Evolutionary conservation across 768 basidiomycete genomes (phyloP).

Genomic region (Austroboletus eburneus): DNA sequence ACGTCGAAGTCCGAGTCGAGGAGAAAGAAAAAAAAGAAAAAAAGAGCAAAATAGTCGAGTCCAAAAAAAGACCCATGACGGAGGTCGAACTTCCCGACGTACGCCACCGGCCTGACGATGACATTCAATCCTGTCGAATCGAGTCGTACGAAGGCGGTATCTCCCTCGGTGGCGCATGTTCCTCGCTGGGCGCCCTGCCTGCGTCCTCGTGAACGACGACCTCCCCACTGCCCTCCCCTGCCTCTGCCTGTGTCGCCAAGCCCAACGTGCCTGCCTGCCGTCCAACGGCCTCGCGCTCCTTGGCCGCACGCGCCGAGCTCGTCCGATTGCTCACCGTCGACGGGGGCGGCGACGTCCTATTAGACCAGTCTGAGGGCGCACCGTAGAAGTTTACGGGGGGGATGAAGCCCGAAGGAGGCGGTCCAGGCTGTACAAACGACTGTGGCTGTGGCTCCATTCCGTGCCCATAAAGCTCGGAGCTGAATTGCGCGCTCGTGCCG

Average conservation of each 20-base stretch:
- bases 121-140: constrained; percentile 8
- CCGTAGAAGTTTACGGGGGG: constrained; percentile 11
- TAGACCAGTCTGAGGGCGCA: constrained; percentile 17
- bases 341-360: constrained; percentile 19
- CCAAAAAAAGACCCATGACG: too few species aligned
- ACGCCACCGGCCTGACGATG: too few species aligned
- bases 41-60: too few species aligned
- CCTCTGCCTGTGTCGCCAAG: constrained; percentile 21
- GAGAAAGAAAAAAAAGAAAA: too few species aligned
- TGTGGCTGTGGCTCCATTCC: constrained; percentile 6
- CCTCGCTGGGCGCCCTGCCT: constrained; percentile 20
- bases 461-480: constrained; percentile 7
- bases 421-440: constrained; percentile 1
- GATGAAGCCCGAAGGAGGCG: constrained; percentile 1
- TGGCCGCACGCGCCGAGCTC: constrained; percentile 10
- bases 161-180: constrained; percentile 18
- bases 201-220: constrained; percentile 29
- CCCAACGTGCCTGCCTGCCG: constrained; percentile 13
- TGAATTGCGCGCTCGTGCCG: too few species aligned
- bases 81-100: too few species aligned
- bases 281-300: constrained; percentile 24
- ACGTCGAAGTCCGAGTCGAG: too few species aligned
- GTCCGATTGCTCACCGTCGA: constrained; percentile 19
- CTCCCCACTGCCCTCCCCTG: constrained; percentile 15
- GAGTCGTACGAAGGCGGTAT: constrained; percentile 30